A percentile compares a stretch with the other conserved stretches of the same genome.
phyloP scores from a whole-genome alignment of 306 rosid genomes.

The Oemleria cerasiformis region DNA sequence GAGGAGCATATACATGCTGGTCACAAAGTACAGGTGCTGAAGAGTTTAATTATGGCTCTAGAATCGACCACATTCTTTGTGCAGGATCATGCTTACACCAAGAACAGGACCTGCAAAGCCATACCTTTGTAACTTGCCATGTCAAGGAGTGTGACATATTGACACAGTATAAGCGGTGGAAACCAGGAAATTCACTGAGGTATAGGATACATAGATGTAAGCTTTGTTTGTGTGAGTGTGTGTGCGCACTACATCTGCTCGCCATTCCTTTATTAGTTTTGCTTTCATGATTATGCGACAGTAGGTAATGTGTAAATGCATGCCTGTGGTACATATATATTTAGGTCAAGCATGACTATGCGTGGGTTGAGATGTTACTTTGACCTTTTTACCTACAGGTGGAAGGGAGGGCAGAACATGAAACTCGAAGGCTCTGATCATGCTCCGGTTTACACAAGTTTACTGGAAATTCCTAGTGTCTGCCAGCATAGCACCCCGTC shows the following conservation, averaged over 20 bases:
- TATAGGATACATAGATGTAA: slow-evolving; percentile 27
- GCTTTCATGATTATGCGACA: not conserved
- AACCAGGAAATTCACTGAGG: slow-evolving; percentile 73
- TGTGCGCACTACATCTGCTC: not conserved
- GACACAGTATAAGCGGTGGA: slow-evolving; percentile 83
- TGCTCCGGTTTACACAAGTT: slow-evolving; percentile 75
- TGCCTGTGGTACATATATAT: slow-evolving; percentile 10
- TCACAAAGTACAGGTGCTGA: slow-evolving; percentile 89
- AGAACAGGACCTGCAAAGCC: slow-evolving; percentile 56
- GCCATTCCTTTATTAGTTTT: slow-evolving; percentile 1
- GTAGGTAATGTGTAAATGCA: slow-evolving; percentile 1
- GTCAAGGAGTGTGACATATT: slow-evolving; percentile 79
- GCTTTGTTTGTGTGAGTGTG: not conserved
- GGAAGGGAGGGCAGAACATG: slow-evolving; percentile 74
- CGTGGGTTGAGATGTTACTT: slow-evolving; percentile 14
- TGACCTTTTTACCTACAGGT: slow-evolving; percentile 35
- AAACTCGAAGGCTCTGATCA: slow-evolving; percentile 96
- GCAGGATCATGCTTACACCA: slow-evolving; percentile 79
- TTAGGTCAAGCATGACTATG: not conserved
- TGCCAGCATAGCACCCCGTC: slow-evolving; percentile 70
- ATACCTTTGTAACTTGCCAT: slow-evolving; percentile 68
- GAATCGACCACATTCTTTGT: slow-evolving; percentile 88
- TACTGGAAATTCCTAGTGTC: slow-evolving; percentile 58
- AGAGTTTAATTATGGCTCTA: slow-evolving; percentile 81
- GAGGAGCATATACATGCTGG: slow-evolving; percentile 90